Evolutionary conservation across 352 stramenopile genomes (phyloP).

Genomic region (Pythium diclinum): DNA sequence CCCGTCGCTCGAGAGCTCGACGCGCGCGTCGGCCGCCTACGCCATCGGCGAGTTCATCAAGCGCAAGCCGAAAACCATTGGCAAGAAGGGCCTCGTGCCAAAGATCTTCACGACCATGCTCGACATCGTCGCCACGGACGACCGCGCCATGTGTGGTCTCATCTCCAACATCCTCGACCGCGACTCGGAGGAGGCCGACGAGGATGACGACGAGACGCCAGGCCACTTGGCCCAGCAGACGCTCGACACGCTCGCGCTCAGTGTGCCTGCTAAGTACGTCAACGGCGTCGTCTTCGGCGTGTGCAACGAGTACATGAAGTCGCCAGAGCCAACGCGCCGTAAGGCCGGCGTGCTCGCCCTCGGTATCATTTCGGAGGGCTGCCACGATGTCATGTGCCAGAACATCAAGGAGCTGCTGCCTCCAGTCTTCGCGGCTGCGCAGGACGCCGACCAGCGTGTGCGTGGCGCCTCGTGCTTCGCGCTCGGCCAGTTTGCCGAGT

Average conservation of each 20-base stretch:
- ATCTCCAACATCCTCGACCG: slow-evolving; percentile 81
- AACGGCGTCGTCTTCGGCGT: slow-evolving; percentile 72
- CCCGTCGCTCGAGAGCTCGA: slow-evolving; percentile 73
- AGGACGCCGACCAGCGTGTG: slow-evolving; percentile 92
- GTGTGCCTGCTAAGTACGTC: slow-evolving; percentile 79
- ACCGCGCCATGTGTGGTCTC: slow-evolving; percentile 74
- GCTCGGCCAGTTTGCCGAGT: slow-evolving; percentile 97
- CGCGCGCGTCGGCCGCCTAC: slow-evolving; percentile 75
- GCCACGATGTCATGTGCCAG: slow-evolving; percentile 92
- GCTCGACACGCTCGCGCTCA: slow-evolving; percentile 78
- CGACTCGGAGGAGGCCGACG: slow-evolving; percentile 54
- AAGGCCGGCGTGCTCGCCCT: slow-evolving; percentile 97
- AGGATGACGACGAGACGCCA: slow-evolving; percentile 71
- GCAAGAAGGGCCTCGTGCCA: slow-evolving; percentile 77
- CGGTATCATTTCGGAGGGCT: slow-evolving; percentile 97
- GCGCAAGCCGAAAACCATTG: slow-evolving; percentile 87
- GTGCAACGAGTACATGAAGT: slow-evolving; percentile 90
- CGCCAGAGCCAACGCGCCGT: slow-evolving; percentile 84
- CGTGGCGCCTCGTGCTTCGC: slow-evolving; percentile 97
- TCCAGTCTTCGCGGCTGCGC: slow-evolving; percentile 87
- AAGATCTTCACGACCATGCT: slow-evolving; percentile 88
- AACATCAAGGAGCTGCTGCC: slow-evolving; percentile 93
- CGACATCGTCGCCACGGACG: slow-evolving; percentile 75
- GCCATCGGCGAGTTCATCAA: slow-evolving; percentile 85
- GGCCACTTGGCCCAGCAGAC: slow-evolving; percentile 84